phyloP scores from a whole-genome alignment of 805 yeast species.

The Yueomyces sp. region DNA sequence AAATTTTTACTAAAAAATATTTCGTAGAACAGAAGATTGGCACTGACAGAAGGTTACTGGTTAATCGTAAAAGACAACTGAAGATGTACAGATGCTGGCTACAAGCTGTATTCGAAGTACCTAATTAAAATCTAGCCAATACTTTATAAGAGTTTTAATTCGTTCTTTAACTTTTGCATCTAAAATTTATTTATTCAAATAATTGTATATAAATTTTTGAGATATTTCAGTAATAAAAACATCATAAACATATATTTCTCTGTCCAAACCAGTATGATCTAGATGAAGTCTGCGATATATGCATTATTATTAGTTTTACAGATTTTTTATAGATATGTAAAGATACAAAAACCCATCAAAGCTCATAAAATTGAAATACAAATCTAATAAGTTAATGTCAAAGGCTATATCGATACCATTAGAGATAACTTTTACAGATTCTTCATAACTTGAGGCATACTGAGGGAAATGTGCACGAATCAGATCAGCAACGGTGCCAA shows the following conservation, averaged over 20 bases:
- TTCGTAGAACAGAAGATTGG: conserved; percentile 69
- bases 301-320: too few relatives aligned
- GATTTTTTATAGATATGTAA: neutral
- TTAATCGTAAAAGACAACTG: conserved; percentile 79
- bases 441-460: conserved; percentile 7
- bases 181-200: too few relatives aligned
- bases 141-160: neutral
- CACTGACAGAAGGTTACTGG: conserved; percentile 80
- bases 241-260: too few relatives aligned
- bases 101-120: conserved; percentile 69
- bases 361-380: conserved; percentile 33
- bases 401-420: conserved; percentile 45
- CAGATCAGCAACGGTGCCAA: conserved; percentile 27
- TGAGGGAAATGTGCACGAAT: conserved; percentile 33
- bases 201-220: too few relatives aligned
- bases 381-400: conserved; percentile 30
- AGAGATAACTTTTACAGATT: conserved; percentile 28
- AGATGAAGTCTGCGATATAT: too few relatives aligned
- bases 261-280: too few relatives aligned
- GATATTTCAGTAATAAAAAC: too few relatives aligned
- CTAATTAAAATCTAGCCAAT: conserved; percentile 5
- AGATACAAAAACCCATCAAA: conserved; percentile 55
- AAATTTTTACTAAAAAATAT: conserved; percentile 47
- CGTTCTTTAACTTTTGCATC: too few relatives aligned
- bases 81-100: conserved; percentile 97